Percentiles rank a stretch among this genome's conserved stretches.
phyloP scores from a whole-genome alignment of 73 alveolate genomes.

The Diophrys sp. region DNA sequence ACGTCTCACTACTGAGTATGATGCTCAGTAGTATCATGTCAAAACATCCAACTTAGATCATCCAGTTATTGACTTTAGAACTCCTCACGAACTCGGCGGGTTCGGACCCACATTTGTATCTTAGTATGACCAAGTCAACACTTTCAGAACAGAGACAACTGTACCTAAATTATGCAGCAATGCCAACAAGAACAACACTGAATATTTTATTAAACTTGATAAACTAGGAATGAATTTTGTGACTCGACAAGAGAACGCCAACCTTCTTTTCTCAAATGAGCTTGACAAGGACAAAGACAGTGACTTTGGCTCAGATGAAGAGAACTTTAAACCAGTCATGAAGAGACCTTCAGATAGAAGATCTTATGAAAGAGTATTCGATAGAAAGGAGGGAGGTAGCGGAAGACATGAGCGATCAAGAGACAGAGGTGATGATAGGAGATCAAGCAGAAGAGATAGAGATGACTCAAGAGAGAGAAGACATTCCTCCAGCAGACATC shows the following conservation, averaged over 20 bases:
- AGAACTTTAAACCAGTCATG: background rate
- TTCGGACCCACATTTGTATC: background rate
- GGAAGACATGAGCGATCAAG: slow-evolving; percentile 4
- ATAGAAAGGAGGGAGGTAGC: slow-evolving; percentile 11
- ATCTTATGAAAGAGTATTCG: background rate
- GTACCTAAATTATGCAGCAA: slow-evolving; percentile 7
- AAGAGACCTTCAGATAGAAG: slow-evolving; percentile 1
- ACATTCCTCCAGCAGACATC: background rate
- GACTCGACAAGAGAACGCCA: background rate
- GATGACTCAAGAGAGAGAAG: background rate
- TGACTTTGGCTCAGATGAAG: background rate
- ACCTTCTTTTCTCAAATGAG: background rate
- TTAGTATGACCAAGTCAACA: slow-evolving; percentile 8
- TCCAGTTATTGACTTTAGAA: background rate
- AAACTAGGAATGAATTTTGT: background rate
- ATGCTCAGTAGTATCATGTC: no score
- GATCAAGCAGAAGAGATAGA: slow-evolving; percentile 10
- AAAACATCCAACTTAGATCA: background rate
- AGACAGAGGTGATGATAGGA: background rate
- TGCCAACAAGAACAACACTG: background rate
- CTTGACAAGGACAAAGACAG: background rate
- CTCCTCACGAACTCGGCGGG: slow-evolving; percentile 28
- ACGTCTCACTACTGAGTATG: no score
- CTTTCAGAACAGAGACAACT: background rate
- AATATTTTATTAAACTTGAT: slow-evolving; percentile 3